Base-by-base conservation (phyloP, 2,329 filamentous ascomycete species). In the Myriosclerotinia curreyana region DNA sequence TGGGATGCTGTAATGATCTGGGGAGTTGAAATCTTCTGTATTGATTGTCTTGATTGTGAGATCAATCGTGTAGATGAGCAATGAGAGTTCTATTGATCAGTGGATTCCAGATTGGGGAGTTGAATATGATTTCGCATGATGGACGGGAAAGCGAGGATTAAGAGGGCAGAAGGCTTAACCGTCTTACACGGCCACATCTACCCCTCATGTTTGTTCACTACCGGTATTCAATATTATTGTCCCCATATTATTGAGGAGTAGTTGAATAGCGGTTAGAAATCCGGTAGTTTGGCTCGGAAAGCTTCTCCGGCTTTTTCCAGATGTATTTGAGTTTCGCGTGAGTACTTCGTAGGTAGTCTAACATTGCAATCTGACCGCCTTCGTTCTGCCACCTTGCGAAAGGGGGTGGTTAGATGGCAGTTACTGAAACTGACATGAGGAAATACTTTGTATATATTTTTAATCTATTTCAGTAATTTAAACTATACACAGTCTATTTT, bases 161-260 rank as follows among this genome's bases (percentile, higher is more conserved):
- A 25, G 53, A 48, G 38, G 63, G 63, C 50, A 65, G 58, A 65
- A 65, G 49, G 42, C 49, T 61, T 65, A 55, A 50, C 63, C 63
- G 62, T 49, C 46, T 25, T 5, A 31, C 28, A 46, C 31, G 44
- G 50, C 34, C 58, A 46, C 25, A 51, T 36, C 31, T 60, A 36
- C 62, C 62, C 54, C 62, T 58, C 60, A 64, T 53, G 8, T 52
- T n/a, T 44, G 20, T 36, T 52, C 56, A 40, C 17, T 38, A 25
- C n/a, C n/a, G n/a, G n/a, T n/a, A n/a, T n/a, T 34, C 5, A 31
- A 31, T 5, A 22, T 50, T 52, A 52, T 42, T 25, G 44, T 34
- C 48, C 50, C 40, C 53, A 56, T 64, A 40, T 50, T 53, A 40
- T 53, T 46, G 40, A 46, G 22, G 34, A 25, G 34, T 38, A 25